phyloP scores from a whole-genome alignment of 768 basidiomycete genomes.

The Phaffia australis region DNA sequence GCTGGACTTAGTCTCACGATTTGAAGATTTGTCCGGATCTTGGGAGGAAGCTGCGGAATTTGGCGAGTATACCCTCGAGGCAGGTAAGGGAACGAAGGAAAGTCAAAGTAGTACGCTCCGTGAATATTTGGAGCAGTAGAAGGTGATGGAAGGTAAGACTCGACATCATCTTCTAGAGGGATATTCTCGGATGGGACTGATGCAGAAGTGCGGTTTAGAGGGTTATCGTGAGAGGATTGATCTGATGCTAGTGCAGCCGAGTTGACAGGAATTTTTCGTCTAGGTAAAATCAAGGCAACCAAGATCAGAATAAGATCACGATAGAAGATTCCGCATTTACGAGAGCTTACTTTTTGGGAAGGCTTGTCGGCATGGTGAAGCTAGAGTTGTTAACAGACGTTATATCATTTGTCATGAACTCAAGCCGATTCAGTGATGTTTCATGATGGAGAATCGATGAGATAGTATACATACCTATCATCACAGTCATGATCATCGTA shows the following conservation, averaged over 20 bases:
- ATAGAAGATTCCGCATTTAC: background rate
- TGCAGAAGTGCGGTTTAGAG: background rate
- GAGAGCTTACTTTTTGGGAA: conserved; percentile 18
- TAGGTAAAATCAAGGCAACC: background rate
- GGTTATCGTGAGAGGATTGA: background rate
- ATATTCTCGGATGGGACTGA: background rate
- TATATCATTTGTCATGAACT: too few species aligned
- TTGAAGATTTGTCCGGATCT: conserved; percentile 1
- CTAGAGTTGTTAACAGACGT: too few species aligned
- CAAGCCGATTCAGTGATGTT: too few species aligned
- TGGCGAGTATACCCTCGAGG: conserved; percentile 11
- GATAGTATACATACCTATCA: too few species aligned
- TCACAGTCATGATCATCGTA: too few species aligned
- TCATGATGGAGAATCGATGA: too few species aligned
- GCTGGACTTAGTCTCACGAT: conserved; percentile 8
- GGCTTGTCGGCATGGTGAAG: conserved; percentile 2
- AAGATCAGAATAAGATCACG: background rate
- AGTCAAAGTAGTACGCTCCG: background rate
- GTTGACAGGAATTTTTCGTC: conserved; percentile 20
- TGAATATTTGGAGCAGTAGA: background rate
- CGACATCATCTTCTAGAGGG: background rate
- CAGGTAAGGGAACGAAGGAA: conserved; percentile 13
- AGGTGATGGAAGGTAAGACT: background rate
- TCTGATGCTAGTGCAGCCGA: conserved; percentile 3
- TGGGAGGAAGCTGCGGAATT: conserved; percentile 1